A percentile compares a stretch with the other conserved stretches of the same genome.
Conservation (phyloP, 345 rosid genomes). For the Eucalyptus tenuipes region DNA sequence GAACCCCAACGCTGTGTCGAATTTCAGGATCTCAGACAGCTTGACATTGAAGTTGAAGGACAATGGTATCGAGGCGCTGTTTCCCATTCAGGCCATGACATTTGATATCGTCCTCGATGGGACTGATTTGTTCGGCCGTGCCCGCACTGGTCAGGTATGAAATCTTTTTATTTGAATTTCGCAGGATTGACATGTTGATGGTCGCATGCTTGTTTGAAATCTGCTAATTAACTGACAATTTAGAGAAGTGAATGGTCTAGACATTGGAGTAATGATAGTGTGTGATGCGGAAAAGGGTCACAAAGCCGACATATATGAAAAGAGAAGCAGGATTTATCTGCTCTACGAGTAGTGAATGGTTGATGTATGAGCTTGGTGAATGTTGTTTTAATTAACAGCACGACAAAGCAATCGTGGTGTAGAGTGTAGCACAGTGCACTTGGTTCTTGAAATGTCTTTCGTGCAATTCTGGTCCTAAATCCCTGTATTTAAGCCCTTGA, state of each 20-base stretch:
- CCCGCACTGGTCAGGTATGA: constrained; percentile 88
- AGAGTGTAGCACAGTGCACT: no score
- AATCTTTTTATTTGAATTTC: neutral
- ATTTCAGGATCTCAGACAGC: constrained; percentile 56
- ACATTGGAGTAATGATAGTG: neutral
- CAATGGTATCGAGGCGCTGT: constrained; percentile 73
- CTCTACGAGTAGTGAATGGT: no score
- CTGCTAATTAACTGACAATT: neutral
- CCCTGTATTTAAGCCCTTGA: no score
- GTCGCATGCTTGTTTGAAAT: neutral
- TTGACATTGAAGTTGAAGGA: constrained; percentile 48
- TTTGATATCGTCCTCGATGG: constrained; percentile 65
- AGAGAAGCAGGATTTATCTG: no score
- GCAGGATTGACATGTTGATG: neutral
- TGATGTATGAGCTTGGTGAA: no score
- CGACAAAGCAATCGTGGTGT: no score
- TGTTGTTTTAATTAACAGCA: no score
- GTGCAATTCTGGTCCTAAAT: no score
- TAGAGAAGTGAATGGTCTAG: neutral
- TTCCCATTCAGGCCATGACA: constrained; percentile 84
- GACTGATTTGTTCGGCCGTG: constrained; percentile 79
- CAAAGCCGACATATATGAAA: neutral
- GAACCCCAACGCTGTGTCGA: constrained; percentile 60
- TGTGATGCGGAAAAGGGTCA: neutral
- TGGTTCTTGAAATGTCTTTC: no score